Evolutionary conservation across 805 yeast species (phyloP).

Genomic region (Wickerhamiella allomyrinae): DNA sequence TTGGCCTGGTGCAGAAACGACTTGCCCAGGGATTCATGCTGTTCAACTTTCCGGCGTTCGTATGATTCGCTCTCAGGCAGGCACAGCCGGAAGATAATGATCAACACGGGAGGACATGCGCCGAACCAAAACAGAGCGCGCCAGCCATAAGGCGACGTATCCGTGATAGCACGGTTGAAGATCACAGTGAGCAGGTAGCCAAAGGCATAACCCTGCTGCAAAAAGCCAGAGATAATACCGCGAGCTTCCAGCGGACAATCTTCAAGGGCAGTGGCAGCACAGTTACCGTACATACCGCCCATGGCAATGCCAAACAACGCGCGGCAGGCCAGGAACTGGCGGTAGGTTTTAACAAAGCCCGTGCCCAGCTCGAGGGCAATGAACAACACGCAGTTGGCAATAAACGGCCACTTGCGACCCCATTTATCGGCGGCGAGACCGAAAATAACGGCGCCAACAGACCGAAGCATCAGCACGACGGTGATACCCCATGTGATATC

Average conservation of each 20-base stretch:
- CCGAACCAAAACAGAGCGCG: slow-evolving; percentile 61
- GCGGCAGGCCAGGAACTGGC: slow-evolving; percentile 46
- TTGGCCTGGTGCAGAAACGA: slow-evolving; percentile 23
- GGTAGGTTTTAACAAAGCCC: slow-evolving; percentile 46
- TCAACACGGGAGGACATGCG: slow-evolving; percentile 48
- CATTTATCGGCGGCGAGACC: slow-evolving; percentile 47
- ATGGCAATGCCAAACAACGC: slow-evolving; percentile 54
- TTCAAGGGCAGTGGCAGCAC: slow-evolving; percentile 52
- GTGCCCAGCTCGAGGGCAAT: slow-evolving; percentile 48
- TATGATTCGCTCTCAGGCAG: slow-evolving; percentile 50
- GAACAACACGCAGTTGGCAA: slow-evolving; percentile 37
- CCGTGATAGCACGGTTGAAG: slow-evolving; percentile 46
- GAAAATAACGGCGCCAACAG: slow-evolving; percentile 55
- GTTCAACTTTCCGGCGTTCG: slow-evolving; percentile 17
- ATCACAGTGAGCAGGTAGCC: slow-evolving; percentile 53
- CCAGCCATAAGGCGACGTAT: slow-evolving; percentile 44
- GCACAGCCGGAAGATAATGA: slow-evolving; percentile 42
- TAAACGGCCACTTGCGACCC: slow-evolving; percentile 58
- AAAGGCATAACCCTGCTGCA: slow-evolving; percentile 70
- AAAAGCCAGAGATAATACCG: slow-evolving; percentile 49
- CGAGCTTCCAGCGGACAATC: slow-evolving; percentile 47
- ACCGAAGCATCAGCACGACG: slow-evolving; percentile 54
- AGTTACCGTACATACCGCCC: slow-evolving; percentile 60
- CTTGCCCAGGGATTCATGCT: slow-evolving; percentile 11
- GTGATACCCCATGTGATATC: slow-evolving; percentile 63